Base-by-base conservation (phyloP, 1,139 yeast genomes). In the Fermentozyma sake region DNA sequence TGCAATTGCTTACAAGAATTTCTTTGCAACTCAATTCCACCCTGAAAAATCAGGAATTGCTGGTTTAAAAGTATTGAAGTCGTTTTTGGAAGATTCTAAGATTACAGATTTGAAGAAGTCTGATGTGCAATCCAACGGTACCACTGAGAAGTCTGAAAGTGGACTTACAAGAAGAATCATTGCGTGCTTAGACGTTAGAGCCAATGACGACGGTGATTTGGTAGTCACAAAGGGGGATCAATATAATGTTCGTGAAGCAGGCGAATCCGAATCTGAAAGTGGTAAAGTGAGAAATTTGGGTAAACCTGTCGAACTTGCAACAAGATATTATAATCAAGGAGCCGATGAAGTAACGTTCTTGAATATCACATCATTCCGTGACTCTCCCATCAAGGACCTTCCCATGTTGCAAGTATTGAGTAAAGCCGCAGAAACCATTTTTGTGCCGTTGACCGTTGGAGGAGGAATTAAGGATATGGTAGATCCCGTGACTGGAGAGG, bases 191-290 rank as follows among this genome's bases (percentile, higher is more conserved):
- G 98, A 91, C 51, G 98, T 91, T n/a, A 77, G 98, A 48, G 70
- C 95, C 6, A 91, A 91, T 50, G 98, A 91, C 48, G 68, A 68
- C 21, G 98, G 98, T 19, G 98, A 91, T 50, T 68, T 91, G 42
- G 97, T 91, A 1, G 98, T 91, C 18, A 91, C 98, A 1, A 91
- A 91, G 57, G 98, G 98, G 33, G 98, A 91, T 48, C 98, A 91
- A 53, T 91, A 91, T 51, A 95, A 91, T 55, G 98, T 91, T 3
- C 75, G 98, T 41, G 96, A 87, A 46, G 25, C 22, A 2, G 25
- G 14, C 13, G 36, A 23, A 24, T 40, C 30, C 9, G n/a, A n/a
- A n/a, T 7, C 7, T 7, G 26, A 24, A 7, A 48, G 59, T 10
- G 52, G 45, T 22, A 69, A 72, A 24, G 96, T 91, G 10, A 72